Percentiles rank a stretch among this genome's conserved stretches.
Evolutionary conservation across 1,139 yeast genomes (phyloP).

Genomic region (Protomyces lactucae-debilis): DNA sequence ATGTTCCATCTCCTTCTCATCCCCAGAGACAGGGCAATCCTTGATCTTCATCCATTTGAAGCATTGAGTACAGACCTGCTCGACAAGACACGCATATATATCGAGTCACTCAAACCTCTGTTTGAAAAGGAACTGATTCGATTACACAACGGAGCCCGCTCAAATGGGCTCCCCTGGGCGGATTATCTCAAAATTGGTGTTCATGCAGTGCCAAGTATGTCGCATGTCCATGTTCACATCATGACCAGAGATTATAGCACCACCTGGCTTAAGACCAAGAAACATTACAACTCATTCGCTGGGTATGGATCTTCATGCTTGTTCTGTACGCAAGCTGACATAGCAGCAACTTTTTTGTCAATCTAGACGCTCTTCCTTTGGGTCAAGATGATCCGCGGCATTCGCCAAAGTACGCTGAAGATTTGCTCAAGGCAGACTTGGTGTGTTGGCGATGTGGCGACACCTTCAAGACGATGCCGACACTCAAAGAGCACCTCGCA

Average conservation of each 20-base stretch:
- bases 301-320: conserved; percentile 31
- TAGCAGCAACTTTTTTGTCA: background rate
- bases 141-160: conserved; percentile 43
- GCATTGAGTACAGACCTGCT: conserved; percentile 43
- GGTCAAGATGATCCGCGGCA: background rate
- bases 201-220: conserved; percentile 66
- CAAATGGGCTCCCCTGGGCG: conserved; percentile 8
- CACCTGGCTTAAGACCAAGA: conserved; percentile 52
- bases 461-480: background rate
- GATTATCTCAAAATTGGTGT: conserved; percentile 55
- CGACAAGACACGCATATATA: background rate
- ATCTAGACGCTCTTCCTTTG: background rate
- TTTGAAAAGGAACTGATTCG: conserved; percentile 44
- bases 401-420: background rate
- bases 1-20: conserved; percentile 56
- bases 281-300: conserved; percentile 68
- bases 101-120: conserved; percentile 38
- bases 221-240: conserved; percentile 67
- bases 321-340: background rate
- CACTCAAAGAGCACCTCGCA: background rate
- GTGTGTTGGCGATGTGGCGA: background rate
- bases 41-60: conserved; percentile 51
- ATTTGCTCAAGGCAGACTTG: background rate
- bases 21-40: conserved; percentile 48
- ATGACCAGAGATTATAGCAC: conserved; percentile 62